Conservation (phyloP, 2,329 filamentous ascomycete genomes). For the Fusarium goolgardi region DNA sequence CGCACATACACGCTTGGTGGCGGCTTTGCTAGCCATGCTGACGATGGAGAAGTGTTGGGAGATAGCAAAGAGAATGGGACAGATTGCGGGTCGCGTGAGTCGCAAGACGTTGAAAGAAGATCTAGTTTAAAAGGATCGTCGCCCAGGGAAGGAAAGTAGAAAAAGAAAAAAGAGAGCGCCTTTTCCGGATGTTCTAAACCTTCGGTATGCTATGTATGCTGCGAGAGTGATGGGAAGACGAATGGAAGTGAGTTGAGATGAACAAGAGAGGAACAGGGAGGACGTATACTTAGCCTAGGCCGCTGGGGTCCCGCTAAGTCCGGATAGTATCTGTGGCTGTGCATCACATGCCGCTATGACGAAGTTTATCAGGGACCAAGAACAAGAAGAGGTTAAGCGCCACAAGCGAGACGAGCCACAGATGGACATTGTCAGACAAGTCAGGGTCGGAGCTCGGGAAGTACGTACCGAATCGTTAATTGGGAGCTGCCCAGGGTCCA, state of each 20-base stretch:
- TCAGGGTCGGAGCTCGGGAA: constrained; percentile 17
- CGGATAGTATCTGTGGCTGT: constrained; percentile 33
- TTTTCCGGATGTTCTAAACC: constrained; percentile 11
- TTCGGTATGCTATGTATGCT: constrained; percentile 23
- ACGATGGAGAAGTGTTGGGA: constrained; percentile 16
- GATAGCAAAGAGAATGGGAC: constrained; percentile 39
- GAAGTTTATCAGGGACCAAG: constrained; percentile 5
- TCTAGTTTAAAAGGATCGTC: constrained; percentile 13
- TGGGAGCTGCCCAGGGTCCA: constrained; percentile 34
- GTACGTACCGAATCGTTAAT: constrained; percentile 32
- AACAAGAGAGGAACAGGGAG: constrained; percentile 39
- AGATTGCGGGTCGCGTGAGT: constrained; percentile 46
- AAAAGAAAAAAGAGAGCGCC: constrained; percentile 9
- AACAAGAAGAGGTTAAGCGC: background rate
- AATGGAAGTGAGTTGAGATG: constrained; percentile 14
- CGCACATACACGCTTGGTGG: constrained; percentile 73
- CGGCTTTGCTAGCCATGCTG: constrained; percentile 76
- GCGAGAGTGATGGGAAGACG: constrained; percentile 12
- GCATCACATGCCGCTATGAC: constrained; percentile 40
- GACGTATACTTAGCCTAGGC: constrained; percentile 20
- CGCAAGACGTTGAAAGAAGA: background rate
- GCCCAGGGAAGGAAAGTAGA: background rate
- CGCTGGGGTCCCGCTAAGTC: constrained; percentile 29
- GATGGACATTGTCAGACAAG: background rate
- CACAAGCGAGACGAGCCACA: constrained; percentile 21